Base-by-base conservation (phyloP, 805 yeast species). In the Nakazawaea sp. region DNA sequence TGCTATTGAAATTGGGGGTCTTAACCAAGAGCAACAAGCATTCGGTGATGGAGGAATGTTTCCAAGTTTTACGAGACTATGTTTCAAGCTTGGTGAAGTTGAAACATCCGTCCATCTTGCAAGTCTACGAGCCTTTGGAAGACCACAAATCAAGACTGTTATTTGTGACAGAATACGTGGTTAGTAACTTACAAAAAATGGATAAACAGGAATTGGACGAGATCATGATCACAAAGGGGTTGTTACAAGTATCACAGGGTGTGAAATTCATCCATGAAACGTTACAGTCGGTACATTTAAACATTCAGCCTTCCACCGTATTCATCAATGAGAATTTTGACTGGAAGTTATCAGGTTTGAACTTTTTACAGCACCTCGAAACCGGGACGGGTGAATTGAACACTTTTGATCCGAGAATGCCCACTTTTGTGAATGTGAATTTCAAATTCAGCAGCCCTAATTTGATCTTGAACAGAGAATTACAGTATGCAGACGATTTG, bases 281-380 rank as follows among this genome's bases (percentile, higher is more conserved):
- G 42, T 83, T 94, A 16, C 70, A 78, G 19, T 71, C 77, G 19
- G 81, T 84, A 5, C 96, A 90, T 59, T 55, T 84, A 45, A 84
- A 87, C 45, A 46, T 92, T 24, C 78, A 78, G 45, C 98, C 98
- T 1, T 62, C 72, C 7, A 74, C 95, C 0, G 67, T 92, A 1
- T 72, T 82, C 40, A 72, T 90, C 15, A 89, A 83, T 46, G 81
- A 77, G 27, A 82, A 78, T 46, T 89, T 94, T 4, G 97, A 92
- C 59, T 92, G 98, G 97, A 92, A 90, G 55, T 55, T 92, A 2
- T 72, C 83, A 5, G 97, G 97, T 0, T 69, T 92, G 44, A 72
- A 61, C 50, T 71, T 61, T 55, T 72, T 64, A 51, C 84, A 64
- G 46, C 56, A 30, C 12, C 44, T 69, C 29, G 61, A 67, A 3